Evolutionary conservation across 441 rosid genomes (phyloP), one percentile per base, ranked within the genome.

Genomic region (Pelargonium australe): DNA sequence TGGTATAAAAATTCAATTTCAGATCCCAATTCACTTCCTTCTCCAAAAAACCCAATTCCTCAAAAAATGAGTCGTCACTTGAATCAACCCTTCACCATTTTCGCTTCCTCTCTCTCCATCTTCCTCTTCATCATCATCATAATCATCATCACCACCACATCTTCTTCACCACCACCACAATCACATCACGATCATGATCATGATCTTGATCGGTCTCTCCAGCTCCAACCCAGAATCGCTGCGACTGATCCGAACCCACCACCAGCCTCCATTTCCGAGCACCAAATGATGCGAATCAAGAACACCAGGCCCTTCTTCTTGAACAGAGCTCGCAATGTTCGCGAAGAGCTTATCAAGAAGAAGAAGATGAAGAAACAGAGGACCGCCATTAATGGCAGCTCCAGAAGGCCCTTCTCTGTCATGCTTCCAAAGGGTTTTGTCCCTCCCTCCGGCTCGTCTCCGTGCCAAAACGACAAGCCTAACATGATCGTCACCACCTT

Each of bases 381-480:
- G 69, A 74, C 82, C 61, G 73, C 75, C 64, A 72, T 66, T 37
- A 72, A 76, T 34, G 60, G 60, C 60, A 14, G 58, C 58, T 3
- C 8, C 60, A 34, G 67, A 13, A 82, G 83, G 76, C 74, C 80
- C 2, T 86, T 84, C 75, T 77, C 88, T 1, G 90, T 71, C 62
- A 92, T 90, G 96, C 89, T 92, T 20, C 98, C 98, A 1, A 90
- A 85, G 79, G 98, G 95, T 17, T 67, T 69, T 4, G 82, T 87
- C 47, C 96, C 96, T 47, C 95, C 96, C 68, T 92, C 98, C 20
- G 86, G 96, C 19, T 87, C 93, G 0, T 87, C 98, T 68, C 85
- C 87, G 0, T 87, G 95, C 78, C 95, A 92, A 71, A 90, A 92
- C 70, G 80, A 73, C 17, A 66, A 79, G 53, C 98, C 95, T 49